Evolutionary conservation across 1,139 yeast genomes (phyloP).

Genomic region (Sugiyamaella neomexicana): DNA sequence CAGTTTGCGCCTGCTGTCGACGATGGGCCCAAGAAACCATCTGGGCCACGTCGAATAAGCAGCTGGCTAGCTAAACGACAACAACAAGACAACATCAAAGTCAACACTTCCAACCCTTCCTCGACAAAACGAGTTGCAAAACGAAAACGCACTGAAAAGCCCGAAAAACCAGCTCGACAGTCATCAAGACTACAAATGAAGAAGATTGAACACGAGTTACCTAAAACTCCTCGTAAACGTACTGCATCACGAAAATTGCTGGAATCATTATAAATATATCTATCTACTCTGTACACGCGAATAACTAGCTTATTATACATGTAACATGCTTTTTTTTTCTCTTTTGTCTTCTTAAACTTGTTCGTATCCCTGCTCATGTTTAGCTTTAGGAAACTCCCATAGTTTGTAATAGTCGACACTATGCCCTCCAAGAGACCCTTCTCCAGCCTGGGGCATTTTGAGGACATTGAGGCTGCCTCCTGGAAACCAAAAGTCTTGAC

Average conservation of each 20-base stretch:
- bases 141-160: conserved; percentile 14
- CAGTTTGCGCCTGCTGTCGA: conserved; percentile 24
- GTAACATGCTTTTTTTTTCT: neutral
- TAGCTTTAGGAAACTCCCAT: conserved; percentile 37
- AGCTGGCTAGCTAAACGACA: conserved; percentile 27
- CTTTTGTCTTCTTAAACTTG: no score
- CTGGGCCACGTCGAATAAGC: conserved; percentile 25
- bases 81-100: neutral
- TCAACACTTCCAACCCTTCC: neutral
- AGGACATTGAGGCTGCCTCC: conserved; percentile 29
- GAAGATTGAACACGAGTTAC: conserved; percentile 8
- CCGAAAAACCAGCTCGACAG: conserved; percentile 2
- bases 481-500: conserved; percentile 45
- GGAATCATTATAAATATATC: conserved; percentile 20
- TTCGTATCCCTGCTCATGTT: conserved; percentile 24
- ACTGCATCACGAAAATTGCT: conserved; percentile 24
- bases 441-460: conserved; percentile 31
- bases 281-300: neutral
- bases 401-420: conserved; percentile 41
- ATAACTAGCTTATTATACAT: neutral
- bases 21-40: conserved; percentile 15
- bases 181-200: conserved; percentile 14
- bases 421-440: conserved; percentile 39
- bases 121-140: neutral
- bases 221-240: conserved; percentile 19